Percentiles rank a stretch among this genome's conserved stretches.
phyloP scores from a whole-genome alignment of 805 yeast species.

The Candida sphagnicola region DNA sequence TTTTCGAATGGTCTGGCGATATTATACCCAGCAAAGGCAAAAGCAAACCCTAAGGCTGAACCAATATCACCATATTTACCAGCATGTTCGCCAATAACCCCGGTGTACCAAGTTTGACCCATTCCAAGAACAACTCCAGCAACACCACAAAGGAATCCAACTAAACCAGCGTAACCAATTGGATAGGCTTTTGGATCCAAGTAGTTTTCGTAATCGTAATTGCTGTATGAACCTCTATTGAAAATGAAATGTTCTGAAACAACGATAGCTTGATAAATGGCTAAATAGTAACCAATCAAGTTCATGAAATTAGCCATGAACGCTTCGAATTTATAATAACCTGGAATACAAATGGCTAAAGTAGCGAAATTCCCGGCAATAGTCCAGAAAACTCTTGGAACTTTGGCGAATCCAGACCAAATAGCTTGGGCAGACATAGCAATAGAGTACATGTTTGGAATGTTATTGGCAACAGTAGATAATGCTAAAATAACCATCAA shows the following conservation, averaged over 20 bases:
- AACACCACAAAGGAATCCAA: slow-evolving; percentile 77
- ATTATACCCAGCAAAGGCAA: slow-evolving; percentile 61
- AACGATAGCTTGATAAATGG: slow-evolving; percentile 73
- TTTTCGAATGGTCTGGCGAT: slow-evolving; percentile 59
- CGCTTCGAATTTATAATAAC: slow-evolving; percentile 64
- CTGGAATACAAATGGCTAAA: slow-evolving; percentile 87
- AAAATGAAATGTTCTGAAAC: slow-evolving; percentile 82
- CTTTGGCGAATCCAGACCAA: slow-evolving; percentile 66
- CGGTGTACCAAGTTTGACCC: slow-evolving; percentile 81
- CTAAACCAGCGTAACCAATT: slow-evolving; percentile 70
- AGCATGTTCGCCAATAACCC: slow-evolving; percentile 59
- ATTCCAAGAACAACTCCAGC: slow-evolving; percentile 87
- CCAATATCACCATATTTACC: slow-evolving; percentile 88
- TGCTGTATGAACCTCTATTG: slow-evolving; percentile 55
- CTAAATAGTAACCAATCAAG: slow-evolving; percentile 85
- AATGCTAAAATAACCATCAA: slow-evolving; percentile 80
- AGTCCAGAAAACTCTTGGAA: slow-evolving; percentile 87
- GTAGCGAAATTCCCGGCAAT: slow-evolving; percentile 68
- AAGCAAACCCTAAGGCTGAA: slow-evolving; percentile 68
- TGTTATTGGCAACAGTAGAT: slow-evolving; percentile 86
- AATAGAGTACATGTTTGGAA: slow-evolving; percentile 91
- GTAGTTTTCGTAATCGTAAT: slow-evolving; percentile 63
- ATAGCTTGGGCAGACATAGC: slow-evolving; percentile 83
- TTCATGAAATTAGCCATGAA: slow-evolving; percentile 89
- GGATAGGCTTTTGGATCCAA: slow-evolving; percentile 58